These are phyloP conservation scores for Scutellaria barbata DNA, from an alignment of 257 asterid species.

Conservation along the genomic window DNA sequence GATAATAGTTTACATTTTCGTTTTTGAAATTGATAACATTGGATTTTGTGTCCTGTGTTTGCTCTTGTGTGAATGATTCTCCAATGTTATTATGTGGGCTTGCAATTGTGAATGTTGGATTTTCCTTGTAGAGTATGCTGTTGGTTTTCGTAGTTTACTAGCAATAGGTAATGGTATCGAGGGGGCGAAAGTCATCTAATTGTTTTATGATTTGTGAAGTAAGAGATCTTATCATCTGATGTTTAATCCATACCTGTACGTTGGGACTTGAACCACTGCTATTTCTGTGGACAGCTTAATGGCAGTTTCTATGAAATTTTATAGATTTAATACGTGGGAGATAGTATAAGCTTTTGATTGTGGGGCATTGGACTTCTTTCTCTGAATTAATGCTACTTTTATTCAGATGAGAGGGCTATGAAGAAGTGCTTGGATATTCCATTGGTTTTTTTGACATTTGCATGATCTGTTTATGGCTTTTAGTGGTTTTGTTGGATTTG, in stretches of 20 bases:
- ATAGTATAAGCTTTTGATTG: not conserved
- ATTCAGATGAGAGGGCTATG: not conserved
- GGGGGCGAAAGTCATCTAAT: too few species aligned
- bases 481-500: not conserved
- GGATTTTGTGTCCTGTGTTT: not conserved
- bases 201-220: too few species aligned
- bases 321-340: not conserved
- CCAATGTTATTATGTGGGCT: not conserved
- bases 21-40: not conserved
- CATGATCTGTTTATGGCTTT: constrained; percentile 18
- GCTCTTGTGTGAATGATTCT: not conserved
- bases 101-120: not conserved
- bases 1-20: not conserved
- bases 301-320: not conserved
- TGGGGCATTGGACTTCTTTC: not conserved
- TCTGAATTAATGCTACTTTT: not conserved
- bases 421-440: not conserved
- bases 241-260: too few species aligned
- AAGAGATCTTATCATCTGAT: too few species aligned
- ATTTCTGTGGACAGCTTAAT: not conserved
- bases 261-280: not conserved
- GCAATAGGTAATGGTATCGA: too few species aligned
- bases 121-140: not conserved
- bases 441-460: not conserved
- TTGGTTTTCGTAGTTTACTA: not conserved